A percentile compares a stretch with the other conserved stretches of the same genome.
These are phyloP conservation scores for Clohesyomyces aquaticus DNA, from an alignment of 495 filamentous ascomycete genomes.

Conservation along the genomic window DNA sequence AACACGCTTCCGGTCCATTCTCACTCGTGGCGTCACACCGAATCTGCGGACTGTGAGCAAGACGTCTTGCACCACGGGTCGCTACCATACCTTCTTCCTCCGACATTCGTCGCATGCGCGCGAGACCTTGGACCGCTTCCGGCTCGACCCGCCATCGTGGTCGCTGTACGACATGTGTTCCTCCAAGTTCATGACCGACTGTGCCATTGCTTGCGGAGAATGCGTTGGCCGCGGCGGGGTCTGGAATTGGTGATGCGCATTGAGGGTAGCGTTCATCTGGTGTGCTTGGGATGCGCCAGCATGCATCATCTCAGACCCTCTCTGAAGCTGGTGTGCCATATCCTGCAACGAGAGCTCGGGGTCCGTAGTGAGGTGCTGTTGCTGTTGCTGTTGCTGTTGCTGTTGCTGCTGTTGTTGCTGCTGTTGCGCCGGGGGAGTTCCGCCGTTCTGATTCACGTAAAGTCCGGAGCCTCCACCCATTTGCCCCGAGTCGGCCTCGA, in stretches of 20 bases:
- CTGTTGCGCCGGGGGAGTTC: conserved; percentile 30
- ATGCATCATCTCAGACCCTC: conserved; percentile 25
- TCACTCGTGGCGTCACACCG: conserved; percentile 89
- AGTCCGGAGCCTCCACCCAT: conserved; percentile 24
- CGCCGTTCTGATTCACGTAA: conserved; percentile 39
- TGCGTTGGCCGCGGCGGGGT: conserved; percentile 37
- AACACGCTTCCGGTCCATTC: conserved; percentile 75
- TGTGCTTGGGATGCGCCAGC: conserved; percentile 20
- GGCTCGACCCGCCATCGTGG: conserved; percentile 31
- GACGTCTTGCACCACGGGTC: not conserved
- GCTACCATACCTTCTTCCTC: conserved; percentile 74
- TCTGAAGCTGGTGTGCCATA: conserved; percentile 32
- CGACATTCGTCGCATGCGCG: conserved; percentile 94
- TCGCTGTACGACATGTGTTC: conserved; percentile 27
- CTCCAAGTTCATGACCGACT: conserved; percentile 39
- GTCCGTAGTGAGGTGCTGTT: conserved; percentile 29
- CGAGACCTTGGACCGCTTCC: conserved; percentile 89
- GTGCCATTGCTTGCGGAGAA: conserved; percentile 41
- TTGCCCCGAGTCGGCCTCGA: conserved; percentile 27
- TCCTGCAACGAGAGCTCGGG: conserved; percentile 35
- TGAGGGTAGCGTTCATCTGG: conserved; percentile 27
- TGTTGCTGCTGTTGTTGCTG: conserved; percentile 28
- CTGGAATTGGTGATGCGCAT: conserved; percentile 33
- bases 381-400: not conserved
- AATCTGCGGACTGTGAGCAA: conserved; percentile 57